Percentiles rank a stretch among this genome's conserved stretches.
Evolutionary conservation across 139 green algal genomes (phyloP).

Genomic region (Tetradesmus lagerheimii): DNA sequence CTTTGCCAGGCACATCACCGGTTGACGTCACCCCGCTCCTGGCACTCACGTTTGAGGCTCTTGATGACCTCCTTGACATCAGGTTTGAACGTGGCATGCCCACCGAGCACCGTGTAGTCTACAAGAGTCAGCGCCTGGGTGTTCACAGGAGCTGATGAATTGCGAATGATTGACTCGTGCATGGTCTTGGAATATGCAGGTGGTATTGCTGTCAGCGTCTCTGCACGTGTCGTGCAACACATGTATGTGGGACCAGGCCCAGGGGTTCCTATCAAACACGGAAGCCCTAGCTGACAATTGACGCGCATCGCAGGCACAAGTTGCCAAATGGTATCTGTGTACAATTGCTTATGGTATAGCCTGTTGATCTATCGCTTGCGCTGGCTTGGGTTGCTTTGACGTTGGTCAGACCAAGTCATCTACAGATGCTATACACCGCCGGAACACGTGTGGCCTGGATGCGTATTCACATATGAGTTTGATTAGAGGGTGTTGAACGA

Average conservation of each 20-base stretch:
- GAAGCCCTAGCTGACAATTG: background rate
- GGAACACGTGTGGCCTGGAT: too few species aligned
- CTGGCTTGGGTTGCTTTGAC: too few species aligned
- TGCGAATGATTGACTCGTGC: background rate
- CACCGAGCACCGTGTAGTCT: background rate
- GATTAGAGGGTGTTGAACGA: too few species aligned
- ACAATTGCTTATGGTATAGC: too few species aligned
- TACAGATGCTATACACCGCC: too few species aligned
- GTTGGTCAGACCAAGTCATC: too few species aligned
- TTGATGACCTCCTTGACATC: background rate
- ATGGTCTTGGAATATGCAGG: background rate
- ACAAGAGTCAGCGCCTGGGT: background rate
- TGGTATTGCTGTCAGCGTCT: background rate
- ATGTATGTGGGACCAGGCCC: background rate
- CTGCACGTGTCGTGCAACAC: background rate
- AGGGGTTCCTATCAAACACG: background rate
- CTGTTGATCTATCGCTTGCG: background rate
- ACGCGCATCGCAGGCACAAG: too few species aligned
- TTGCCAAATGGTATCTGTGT: too few species aligned
- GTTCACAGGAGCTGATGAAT: background rate
- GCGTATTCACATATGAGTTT: too few species aligned
- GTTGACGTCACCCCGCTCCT: background rate
- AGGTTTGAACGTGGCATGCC: background rate
- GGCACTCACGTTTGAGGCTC: background rate
- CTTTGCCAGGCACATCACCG: background rate